phyloP scores from a whole-genome alignment of 129 eudicot species.

The Escallonia herrerae region DNA sequence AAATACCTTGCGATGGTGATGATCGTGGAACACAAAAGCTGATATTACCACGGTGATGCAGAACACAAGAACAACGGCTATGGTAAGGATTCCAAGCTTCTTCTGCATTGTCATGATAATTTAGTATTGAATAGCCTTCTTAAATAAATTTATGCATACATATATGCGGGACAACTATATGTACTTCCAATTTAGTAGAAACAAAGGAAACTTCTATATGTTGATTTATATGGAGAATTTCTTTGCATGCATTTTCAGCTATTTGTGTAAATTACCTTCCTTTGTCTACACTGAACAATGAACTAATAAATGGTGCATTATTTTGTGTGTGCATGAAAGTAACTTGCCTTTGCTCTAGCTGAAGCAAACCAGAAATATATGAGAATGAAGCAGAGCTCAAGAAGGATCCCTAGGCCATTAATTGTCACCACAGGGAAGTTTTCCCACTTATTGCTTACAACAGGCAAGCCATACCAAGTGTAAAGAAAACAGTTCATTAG shows the following conservation, averaged over 20 bases:
- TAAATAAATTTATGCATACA: too few species aligned
- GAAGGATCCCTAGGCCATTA: constrained; percentile 66
- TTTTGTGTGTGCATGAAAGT: neutral
- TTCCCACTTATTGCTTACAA: constrained; percentile 71
- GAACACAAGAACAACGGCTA: constrained; percentile 30
- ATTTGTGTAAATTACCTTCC: neutral
- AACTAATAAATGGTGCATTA: neutral
- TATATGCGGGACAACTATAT: too few species aligned
- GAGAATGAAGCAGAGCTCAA: constrained; percentile 63
- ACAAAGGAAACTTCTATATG: too few species aligned
- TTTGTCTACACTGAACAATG: neutral
- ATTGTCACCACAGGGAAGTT: constrained; percentile 60
- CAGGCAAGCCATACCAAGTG: constrained; percentile 91
- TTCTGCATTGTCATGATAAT: constrained; percentile 42
- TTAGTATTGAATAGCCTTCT: neutral
- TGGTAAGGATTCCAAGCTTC: constrained; percentile 39
- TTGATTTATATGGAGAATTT: neutral
- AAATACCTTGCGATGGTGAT: constrained; percentile 49
- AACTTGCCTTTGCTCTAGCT: constrained; percentile 49
- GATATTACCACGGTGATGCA: constrained; percentile 40
- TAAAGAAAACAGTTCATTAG: constrained; percentile 54
- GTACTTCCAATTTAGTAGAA: too few species aligned
- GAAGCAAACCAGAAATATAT: constrained; percentile 67
- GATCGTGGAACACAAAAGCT: constrained; percentile 51
- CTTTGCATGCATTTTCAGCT: neutral